phyloP scores from a whole-genome alignment of 352 stramenopile genomes.

The Phytopythium boreale region DNA sequence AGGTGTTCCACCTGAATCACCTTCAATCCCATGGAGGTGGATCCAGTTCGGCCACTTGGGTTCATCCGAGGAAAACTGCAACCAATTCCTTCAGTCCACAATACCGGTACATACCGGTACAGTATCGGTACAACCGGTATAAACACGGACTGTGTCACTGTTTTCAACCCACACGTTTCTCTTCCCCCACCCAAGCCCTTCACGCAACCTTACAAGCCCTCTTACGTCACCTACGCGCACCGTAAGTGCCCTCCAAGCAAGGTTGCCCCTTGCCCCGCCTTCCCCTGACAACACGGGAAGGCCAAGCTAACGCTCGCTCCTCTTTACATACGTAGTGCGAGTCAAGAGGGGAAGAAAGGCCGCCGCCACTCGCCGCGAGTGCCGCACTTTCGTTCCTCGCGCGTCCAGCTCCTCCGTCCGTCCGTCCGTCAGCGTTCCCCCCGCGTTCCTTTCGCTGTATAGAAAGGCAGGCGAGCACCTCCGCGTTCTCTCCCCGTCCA shows the following conservation, averaged over 20 bases:
- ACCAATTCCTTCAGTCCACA: no score
- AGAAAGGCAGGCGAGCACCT: background rate
- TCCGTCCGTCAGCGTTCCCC: background rate
- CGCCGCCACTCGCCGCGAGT: background rate
- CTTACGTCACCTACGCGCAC: background rate
- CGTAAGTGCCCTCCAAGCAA: background rate
- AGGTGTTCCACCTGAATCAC: no score
- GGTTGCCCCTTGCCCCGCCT: no score
- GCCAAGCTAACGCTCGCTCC: background rate
- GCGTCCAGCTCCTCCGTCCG: background rate
- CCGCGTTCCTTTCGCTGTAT: background rate
- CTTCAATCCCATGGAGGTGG: no score
- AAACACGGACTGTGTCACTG: no score
- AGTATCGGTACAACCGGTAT: background rate
- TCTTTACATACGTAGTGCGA: background rate
- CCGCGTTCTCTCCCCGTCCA: no score
- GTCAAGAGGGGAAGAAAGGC: background rate
- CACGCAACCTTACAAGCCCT: background rate
- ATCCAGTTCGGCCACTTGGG: background rate
- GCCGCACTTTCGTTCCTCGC: conserved; percentile 4
- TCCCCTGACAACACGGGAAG: background rate
- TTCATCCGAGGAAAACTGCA: background rate
- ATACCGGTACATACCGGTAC: background rate
- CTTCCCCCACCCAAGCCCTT: background rate
- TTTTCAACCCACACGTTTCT: background rate